Evolutionary conservation across 2,329 filamentous ascomycete genomes (phyloP), one percentile per base, ranked within the genome.

Genomic region (Raffaelea ambrosiae): DNA sequence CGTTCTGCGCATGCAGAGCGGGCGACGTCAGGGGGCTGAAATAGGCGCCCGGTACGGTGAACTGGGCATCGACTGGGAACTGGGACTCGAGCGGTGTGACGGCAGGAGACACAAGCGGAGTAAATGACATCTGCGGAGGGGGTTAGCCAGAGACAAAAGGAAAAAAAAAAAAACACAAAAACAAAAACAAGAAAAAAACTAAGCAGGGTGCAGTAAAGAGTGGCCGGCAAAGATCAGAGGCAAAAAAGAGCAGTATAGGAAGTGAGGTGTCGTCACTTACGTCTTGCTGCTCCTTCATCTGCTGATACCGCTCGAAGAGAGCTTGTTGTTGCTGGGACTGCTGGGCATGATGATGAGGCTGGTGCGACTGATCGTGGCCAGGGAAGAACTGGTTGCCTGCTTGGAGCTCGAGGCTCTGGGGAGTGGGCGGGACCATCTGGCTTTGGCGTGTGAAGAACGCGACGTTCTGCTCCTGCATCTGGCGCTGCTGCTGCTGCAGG

Each of bases 21-120:
- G 87, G 87, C 16, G 87, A 93, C 5, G 85, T 89, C 43, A 93
- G 72, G 10, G 87, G 87, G 59, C 86, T 93, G 62, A 93, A 90
- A 66, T 89, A 91, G 31, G 84, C 77, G 33, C 77, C 78, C 0
- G 84, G 81, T 3, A 86, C 73, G 5, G 77, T 74, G 57, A 80
- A 87, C 43, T 70, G 68, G 29, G 65, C 66, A 21, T 81, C 76
- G 51, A 78, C 68, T 41, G 75, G 71, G 60, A 87, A 88, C 54
- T 83, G 80, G 39, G 78, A 72, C 58, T 90, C 87, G 44, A 89
- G 72, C 20, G 87, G 86, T 2, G 86, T 90, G 40, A 91, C 86
- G 4, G 86, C 87, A n/a, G 87, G 87, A 18, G 87, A 90, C 11
- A 87, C 86, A 26, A 91, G 73, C 1, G 87, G 87, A 3, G 86